Evolutionary conservation across 768 basidiomycete species (phyloP).

Genomic region (Lentinula edodes): DNA sequence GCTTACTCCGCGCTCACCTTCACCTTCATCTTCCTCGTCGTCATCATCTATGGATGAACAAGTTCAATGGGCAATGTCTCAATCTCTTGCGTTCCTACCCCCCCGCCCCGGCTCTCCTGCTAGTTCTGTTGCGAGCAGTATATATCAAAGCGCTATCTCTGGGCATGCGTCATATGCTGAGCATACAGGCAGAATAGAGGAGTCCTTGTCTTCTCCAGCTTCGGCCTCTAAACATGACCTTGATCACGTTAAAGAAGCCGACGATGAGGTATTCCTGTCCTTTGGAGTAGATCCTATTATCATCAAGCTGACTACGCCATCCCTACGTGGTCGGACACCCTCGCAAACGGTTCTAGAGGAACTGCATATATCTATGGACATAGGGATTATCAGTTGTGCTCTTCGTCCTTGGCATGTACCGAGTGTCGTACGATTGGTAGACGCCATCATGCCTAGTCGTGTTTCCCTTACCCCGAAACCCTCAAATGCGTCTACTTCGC

Average conservation of each 20-base stretch:
- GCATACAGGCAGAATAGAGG: neutral
- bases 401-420: conserved; percentile 54
- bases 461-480: conserved; percentile 7
- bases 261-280: conserved; percentile 50
- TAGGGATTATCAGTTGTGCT: conserved; percentile 51
- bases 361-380: conserved; percentile 33
- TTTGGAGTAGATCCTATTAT: conserved; percentile 60
- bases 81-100: conserved; percentile 63
- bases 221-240: neutral
- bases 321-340: conserved; percentile 9
- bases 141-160: conserved; percentile 76
- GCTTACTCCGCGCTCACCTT: conserved; percentile 20
- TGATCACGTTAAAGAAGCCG: conserved; percentile 4
- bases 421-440: conserved; percentile 36
- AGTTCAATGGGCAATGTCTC: conserved; percentile 63
- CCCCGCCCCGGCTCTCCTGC: conserved; percentile 37
- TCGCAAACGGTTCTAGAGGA: conserved; percentile 19
- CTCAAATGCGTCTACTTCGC: conserved; percentile 13
- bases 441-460: conserved; percentile 21
- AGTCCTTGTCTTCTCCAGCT: neutral
- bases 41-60: conserved; percentile 63
- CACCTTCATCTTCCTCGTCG: conserved; percentile 47
- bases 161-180: neutral
- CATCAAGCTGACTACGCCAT: conserved; percentile 47
- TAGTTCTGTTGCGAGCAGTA: conserved; percentile 52